A percentile compares a stretch with the other conserved stretches of the same genome.
These are phyloP conservation scores for Rhodotorula mucilaginosa DNA, from an alignment of 1,284 basidiomycete genomes.

Conservation along the genomic window DNA sequence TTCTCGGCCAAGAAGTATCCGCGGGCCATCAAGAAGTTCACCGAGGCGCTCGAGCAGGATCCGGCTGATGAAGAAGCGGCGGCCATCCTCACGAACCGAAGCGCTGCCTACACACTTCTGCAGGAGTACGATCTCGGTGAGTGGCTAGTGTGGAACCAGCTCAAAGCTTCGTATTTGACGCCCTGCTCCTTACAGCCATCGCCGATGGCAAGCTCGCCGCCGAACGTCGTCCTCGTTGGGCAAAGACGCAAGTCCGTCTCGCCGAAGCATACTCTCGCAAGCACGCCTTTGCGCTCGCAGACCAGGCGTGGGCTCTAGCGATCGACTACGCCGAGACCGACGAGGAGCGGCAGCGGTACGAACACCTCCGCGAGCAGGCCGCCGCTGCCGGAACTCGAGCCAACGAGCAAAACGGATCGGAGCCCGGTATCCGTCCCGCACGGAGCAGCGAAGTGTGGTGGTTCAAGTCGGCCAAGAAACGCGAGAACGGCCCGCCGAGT, in stretches of 20 bases:
- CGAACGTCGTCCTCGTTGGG: background rate
- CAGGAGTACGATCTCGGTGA: background rate
- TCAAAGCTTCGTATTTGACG: background rate
- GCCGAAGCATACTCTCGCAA: constrained; percentile 2
- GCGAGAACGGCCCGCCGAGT: too few species aligned
- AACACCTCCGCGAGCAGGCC: background rate
- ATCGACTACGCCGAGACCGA: background rate
- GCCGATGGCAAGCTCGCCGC: background rate
- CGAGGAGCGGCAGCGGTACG: background rate
- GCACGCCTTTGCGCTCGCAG: background rate
- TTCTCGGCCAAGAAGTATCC: background rate
- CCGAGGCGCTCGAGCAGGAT: background rate
- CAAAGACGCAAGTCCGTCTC: constrained; percentile 1
- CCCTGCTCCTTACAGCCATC: background rate
- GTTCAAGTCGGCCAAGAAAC: too few species aligned
- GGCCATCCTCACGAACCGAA: background rate
- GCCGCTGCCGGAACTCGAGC: too few species aligned
- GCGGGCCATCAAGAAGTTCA: background rate
- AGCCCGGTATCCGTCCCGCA: background rate
- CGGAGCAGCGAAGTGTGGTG: background rate
- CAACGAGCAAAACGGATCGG: background rate
- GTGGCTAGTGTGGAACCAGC: too few species aligned
- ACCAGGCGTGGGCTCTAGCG: background rate
- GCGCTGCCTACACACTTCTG: background rate
- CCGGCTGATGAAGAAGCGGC: background rate